Base-by-base conservation (phyloP, 1,284 basidiomycete genomes). In the Rhodotorula glutinis region DNA sequence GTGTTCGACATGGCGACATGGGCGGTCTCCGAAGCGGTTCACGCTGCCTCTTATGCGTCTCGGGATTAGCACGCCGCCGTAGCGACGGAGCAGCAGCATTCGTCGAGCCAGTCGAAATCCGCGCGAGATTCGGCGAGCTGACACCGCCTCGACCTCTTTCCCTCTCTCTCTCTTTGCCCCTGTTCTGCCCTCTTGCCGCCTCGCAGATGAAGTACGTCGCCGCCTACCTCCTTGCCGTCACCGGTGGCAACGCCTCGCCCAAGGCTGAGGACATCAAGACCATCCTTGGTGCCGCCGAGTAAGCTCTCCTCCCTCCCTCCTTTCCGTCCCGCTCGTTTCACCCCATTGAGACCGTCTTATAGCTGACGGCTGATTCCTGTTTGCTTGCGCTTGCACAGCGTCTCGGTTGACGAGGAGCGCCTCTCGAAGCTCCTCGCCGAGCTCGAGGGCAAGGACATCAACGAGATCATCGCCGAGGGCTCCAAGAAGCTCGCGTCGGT, bases 151-250 rank as follows among this genome's bases (percentile, higher is more conserved):
- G n/a, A n/a, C n/a, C n/a, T n/a, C n/a, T n/a, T n/a, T n/a, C n/a
- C n/a, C n/a, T n/a, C n/a, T n/a, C n/a, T n/a, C n/a, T n/a, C n/a
- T n/a, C n/a, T n/a, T n/a, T n/a, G n/a, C n/a, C n/a, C n/a, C n/a
- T n/a, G n/a, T n/a, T n/a, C n/a, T n/a, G n/a, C 27, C 21, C 38
- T 27, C 41, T 10, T n/a, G 7, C 54, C 27, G 4, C 1, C 56
- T 23, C 38, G 19, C 40, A 69, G 64, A 69, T 69, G 67, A 91
- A 92, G 85, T 85, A 95, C 83, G 85, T 98, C 83, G 95, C 94
- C 83, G 92, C 92, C 76, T 98, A 97, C 85, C 87, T 99, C 75
- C 91, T 99, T 81, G 92, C 98, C 82, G 89, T 91, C 82, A 86
- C 88, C 80, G 96, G 92, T 76, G 96, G 96, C 73, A 97, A 98